Evolutionary conservation across 2,329 filamentous ascomycete genomes (phyloP), one percentile per base, ranked within the genome.

Genomic region (Juglanconis juglandina): DNA sequence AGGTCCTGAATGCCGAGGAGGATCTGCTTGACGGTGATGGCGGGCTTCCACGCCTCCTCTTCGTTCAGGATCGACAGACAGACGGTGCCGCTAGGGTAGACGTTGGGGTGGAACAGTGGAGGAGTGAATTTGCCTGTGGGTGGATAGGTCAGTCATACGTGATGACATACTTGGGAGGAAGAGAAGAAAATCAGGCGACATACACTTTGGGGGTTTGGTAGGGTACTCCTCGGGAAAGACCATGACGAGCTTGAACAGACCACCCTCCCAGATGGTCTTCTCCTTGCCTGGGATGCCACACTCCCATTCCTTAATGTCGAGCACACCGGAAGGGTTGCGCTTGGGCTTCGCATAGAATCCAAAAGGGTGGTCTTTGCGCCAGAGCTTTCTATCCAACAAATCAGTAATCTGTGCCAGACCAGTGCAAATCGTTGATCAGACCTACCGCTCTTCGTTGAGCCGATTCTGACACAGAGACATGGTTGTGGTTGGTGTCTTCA

Each of bases 121-220:
- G 95, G 95, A 0, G 89, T 86, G 72, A 99, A 99, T 84, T 96
- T 97, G 87, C 93, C 93, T 96, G 67, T 50, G 13, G 63, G 39
- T 39, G 6, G 13, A n/a, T 30, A 4, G 8, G 55, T 58, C 33
- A 62, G 60, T 33, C 14, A 30, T 33, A 32, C 9, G 17, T 41
- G 17, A 41, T 32, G 34, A 33, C n/a, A 5, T 39, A 24, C 24
- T 24, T 24, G 24, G 24, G 24, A 24, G 34, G 14, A 35, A 9
- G 34, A 10, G 32, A 13, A 11, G 17, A 2, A 48, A 24, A 30
- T 13, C 52, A 64, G 30, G 58, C n/a, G 50, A 79, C 89, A 75
- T 86, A 96, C 95, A 99, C 79, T 99, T 99, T 1, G 95, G 95
- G 37, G 95, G 95, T 76, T 99, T 99, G 55, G 96, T 99, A 14